Evolutionary conservation across 169 alveolate genomes (phyloP), one percentile per base, ranked within the genome.

Genomic region (Theileria parva): DNA sequence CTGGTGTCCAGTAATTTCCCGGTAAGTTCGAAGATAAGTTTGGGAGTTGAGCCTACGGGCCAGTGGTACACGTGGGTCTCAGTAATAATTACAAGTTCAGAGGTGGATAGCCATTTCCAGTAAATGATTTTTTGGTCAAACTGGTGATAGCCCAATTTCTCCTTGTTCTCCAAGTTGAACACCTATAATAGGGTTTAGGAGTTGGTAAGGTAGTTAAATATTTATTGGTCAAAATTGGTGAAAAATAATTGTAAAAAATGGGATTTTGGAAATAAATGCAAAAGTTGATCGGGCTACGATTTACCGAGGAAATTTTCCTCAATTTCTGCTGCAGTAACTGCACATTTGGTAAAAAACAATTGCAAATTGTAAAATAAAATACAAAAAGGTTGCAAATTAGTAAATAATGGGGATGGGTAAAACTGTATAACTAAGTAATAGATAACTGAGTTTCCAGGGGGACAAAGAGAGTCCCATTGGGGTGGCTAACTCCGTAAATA

Each of bases 31-130:
- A 96, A 96, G 19, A 95, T 91, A 72, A 90, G 90, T 68, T 81
- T 86, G 28, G 97, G 95, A 32, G 92, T 92, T 30, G 81, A 76
- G 59, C 96, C 96, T 69, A 95, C 85, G 5, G 71, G 77, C 97
- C 97, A 94, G 80, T 95, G 98, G 91, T 95, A 96, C 28, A 98
- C 97, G 28, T 95, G 91, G 27, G 91, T 86, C 61, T 95, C 95
- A 28, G 99, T 96, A 57, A 97, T 97, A 63, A 94, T 76, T 6
- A 98, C 99, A 53, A 98, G 92, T 19, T 94, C 94, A 48, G 92
- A 92, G 32, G 85, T 78, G 61, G 93, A 85, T 17, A 98, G 91
- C 99, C 99, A 98, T 71, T 92, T 95, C 99, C 99, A 97, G 86
- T 90, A 97, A 15, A 93, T 94, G 23, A 98, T 94, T 17, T 91